These are phyloP conservation scores for Taiwanofungus camphoratus DNA, from an alignment of 1,284 basidiomycete genomes.

Conservation along the genomic window DNA sequence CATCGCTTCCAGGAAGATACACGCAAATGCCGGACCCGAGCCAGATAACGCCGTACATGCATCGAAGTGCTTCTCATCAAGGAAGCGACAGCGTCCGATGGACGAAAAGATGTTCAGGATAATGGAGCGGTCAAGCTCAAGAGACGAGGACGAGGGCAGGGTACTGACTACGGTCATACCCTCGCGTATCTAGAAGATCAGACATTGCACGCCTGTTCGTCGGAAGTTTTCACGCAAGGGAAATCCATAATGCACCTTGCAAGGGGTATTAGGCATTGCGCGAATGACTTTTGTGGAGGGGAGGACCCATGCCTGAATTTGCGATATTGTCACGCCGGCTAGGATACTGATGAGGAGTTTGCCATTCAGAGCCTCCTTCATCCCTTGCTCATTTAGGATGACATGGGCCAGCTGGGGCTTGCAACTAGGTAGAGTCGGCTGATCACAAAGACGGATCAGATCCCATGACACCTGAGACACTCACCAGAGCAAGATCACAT, in stretches of 20 bases:
- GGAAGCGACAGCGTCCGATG: slow-evolving; percentile 88
- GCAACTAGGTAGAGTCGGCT: slow-evolving; percentile 66
- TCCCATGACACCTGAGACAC: slow-evolving; percentile 21
- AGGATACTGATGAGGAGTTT: slow-evolving; percentile 97
- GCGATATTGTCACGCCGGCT: slow-evolving; percentile 87
- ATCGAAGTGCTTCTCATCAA: slow-evolving; percentile 98
- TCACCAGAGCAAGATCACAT: slow-evolving; percentile 87
- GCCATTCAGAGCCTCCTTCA: slow-evolving; percentile 79
- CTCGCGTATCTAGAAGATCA: slow-evolving; percentile 74
- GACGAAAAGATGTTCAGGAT: slow-evolving; percentile 93
- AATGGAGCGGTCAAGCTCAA: slow-evolving; percentile 64
- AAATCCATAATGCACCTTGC: slow-evolving; percentile 58
- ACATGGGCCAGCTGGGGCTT: slow-evolving; percentile 87
- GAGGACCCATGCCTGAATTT: slow-evolving; percentile 73
- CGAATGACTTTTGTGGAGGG: slow-evolving; percentile 83
- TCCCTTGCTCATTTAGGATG: slow-evolving; percentile 77
- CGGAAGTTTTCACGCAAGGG: not conserved
- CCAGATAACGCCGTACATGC: slow-evolving; percentile 96
- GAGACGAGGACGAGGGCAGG: slow-evolving; percentile 46
- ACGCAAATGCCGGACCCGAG: slow-evolving; percentile 95
- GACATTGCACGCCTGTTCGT: not conserved
- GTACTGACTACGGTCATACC: slow-evolving; percentile 92
- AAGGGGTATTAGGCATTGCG: slow-evolving; percentile 99
- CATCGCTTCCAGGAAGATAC: slow-evolving; percentile 97
- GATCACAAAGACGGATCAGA: not conserved